A percentile compares a stretch with the other conserved stretches of the same genome.
phyloP scores from a whole-genome alignment of 78 protist genomes.

The Bigelowiella natans region DNA sequence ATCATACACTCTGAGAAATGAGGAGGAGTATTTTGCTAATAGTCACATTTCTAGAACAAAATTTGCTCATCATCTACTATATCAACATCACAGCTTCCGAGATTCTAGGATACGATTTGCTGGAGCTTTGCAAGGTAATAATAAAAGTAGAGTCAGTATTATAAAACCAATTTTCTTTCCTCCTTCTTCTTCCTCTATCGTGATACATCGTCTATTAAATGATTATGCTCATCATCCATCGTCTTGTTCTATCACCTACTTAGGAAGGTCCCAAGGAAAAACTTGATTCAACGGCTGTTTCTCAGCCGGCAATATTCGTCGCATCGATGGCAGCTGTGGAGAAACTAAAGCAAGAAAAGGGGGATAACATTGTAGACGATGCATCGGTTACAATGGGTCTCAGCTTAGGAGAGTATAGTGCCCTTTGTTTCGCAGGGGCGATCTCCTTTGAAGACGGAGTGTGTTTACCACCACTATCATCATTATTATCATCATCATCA shows the following conservation, averaged over 20 bases:
- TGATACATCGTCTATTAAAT: no score
- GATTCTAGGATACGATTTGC: conserved; percentile 36
- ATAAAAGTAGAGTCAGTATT: neutral
- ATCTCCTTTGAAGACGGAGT: conserved; percentile 32
- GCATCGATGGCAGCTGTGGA: conserved; percentile 29
- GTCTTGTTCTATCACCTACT: no score
- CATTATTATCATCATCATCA: no score
- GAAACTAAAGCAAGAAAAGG: conserved; percentile 14
- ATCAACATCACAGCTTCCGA: neutral
- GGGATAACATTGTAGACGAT: neutral
- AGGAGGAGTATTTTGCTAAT: no score
- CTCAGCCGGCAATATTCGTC: conserved; percentile 38
- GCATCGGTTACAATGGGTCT: conserved; percentile 17
- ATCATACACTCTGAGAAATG: neutral
- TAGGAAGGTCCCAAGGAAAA: conserved; percentile 24
- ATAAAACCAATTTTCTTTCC: neutral
- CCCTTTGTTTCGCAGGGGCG: conserved; percentile 37
- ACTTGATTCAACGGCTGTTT: conserved; percentile 29
- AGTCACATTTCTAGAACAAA: neutral
- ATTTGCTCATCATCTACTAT: neutral
- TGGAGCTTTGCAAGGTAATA: neutral
- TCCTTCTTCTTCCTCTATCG: neutral
- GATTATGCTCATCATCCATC: no score
- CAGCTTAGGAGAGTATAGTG: conserved; percentile 26
- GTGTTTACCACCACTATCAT: no score